Conservation (phyloP, 495 filamentous ascomycete species). For the Aspergillus haitiensis region DNA sequence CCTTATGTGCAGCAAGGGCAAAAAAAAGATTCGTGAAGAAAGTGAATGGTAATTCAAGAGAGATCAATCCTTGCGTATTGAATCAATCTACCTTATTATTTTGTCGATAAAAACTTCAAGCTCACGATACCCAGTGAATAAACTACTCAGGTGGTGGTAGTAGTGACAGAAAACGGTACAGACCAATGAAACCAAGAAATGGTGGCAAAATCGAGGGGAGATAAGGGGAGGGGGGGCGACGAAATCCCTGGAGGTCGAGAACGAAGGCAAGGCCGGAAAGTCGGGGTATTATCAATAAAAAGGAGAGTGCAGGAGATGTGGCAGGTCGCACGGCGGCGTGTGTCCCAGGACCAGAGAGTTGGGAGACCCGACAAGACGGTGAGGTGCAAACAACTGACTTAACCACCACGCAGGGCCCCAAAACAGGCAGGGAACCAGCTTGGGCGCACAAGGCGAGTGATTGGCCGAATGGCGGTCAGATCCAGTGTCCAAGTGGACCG, state of each 20-base stretch:
- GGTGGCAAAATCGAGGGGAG: neutral
- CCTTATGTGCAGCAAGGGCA: too few species aligned
- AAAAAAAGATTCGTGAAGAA: too few species aligned
- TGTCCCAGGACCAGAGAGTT: slow-evolving; percentile 30
- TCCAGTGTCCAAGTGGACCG: slow-evolving; percentile 16
- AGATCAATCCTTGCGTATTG: neutral
- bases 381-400: slow-evolving; percentile 14
- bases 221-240: neutral
- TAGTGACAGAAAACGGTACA: neutral
- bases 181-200: neutral
- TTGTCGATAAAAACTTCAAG: neutral
- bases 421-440: slow-evolving; percentile 20
- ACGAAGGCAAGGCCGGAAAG: too few species aligned
- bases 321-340: slow-evolving; percentile 26
- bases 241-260: neutral
- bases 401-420: slow-evolving; percentile 15
- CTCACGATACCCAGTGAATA: slow-evolving; percentile 2
- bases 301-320: slow-evolving; percentile 6
- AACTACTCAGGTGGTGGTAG: neutral
- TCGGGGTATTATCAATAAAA: neutral
- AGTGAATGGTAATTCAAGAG: neutral
- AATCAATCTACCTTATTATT: too few species aligned
- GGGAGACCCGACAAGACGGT: slow-evolving; percentile 32
- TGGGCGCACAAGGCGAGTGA: slow-evolving; percentile 17
- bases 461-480: slow-evolving; percentile 28